A percentile compares a stretch with the other conserved stretches of the same genome.
phyloP scores from a whole-genome alignment of 2,329 filamentous ascomycete genomes.

The Volutella citrinella region DNA sequence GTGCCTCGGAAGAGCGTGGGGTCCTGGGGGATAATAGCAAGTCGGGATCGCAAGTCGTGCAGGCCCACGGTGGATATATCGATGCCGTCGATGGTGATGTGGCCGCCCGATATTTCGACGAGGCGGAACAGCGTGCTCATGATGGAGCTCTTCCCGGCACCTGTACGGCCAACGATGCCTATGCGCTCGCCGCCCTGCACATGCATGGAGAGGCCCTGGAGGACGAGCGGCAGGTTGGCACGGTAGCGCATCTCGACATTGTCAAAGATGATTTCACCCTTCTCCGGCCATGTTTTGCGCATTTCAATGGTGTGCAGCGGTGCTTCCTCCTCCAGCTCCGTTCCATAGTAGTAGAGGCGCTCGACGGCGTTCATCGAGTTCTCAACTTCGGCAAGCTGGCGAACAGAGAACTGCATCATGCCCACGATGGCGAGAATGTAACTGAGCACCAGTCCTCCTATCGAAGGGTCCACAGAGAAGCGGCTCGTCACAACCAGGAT shows the following conservation, averaged over 20 bases:
- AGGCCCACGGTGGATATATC: slow-evolving; percentile 73
- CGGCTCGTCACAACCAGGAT: slow-evolving; percentile 90
- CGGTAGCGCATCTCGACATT: slow-evolving; percentile 79
- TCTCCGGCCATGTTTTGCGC: slow-evolving; percentile 76
- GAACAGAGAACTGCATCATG: slow-evolving; percentile 93
- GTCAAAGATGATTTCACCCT: slow-evolving; percentile 75
- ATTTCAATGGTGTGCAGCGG: slow-evolving; percentile 75
- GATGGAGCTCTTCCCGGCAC: slow-evolving; percentile 79
- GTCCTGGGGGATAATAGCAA: slow-evolving; percentile 83
- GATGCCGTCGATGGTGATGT: slow-evolving; percentile 63
- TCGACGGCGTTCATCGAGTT: slow-evolving; percentile 98
- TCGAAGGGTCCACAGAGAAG: slow-evolving; percentile 81
- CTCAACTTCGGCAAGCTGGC: slow-evolving; percentile 91
- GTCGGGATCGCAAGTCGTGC: slow-evolving; percentile 69
- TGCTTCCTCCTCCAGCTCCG: slow-evolving; percentile 82
- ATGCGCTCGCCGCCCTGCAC: slow-evolving; percentile 74
- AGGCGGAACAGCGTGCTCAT: slow-evolving; percentile 81
- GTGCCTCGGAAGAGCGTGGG: slow-evolving; percentile 81
- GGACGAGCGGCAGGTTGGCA: slow-evolving; percentile 66
- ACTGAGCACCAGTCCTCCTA: slow-evolving; percentile 81
- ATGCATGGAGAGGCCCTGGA: slow-evolving; percentile 69
- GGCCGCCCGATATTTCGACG: slow-evolving; percentile 61
- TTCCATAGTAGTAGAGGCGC: slow-evolving; percentile 86
- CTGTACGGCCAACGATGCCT: slow-evolving; percentile 77
- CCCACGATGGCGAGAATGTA: slow-evolving; percentile 93